Evolutionary conservation across 768 basidiomycete genomes (phyloP).

Genomic region (Tricholoma furcatifolium): DNA sequence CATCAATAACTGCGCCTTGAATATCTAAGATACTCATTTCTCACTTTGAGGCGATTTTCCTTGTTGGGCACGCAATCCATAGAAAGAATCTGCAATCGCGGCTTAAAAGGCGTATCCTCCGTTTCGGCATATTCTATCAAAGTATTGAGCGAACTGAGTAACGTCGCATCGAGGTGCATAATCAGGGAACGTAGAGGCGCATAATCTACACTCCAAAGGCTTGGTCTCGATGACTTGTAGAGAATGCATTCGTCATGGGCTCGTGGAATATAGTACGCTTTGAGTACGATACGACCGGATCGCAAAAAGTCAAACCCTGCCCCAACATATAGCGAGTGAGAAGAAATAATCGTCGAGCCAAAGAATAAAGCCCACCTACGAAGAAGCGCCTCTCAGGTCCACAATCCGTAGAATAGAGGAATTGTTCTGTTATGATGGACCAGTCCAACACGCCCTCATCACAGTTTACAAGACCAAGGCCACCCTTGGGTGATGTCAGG

Average conservation of each 20-base stretch:
- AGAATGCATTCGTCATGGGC: not conserved
- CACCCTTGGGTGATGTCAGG: slow-evolving; percentile 23
- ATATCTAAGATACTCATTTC: not conserved
- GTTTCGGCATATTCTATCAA: slow-evolving; percentile 26
- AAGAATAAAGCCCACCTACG: slow-evolving; percentile 21
- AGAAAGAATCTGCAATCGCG: slow-evolving; percentile 27
- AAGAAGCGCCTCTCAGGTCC: slow-evolving; percentile 27
- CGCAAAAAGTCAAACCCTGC: slow-evolving; percentile 30
- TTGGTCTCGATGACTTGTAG: slow-evolving; percentile 10
- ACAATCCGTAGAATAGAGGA: slow-evolving; percentile 22
- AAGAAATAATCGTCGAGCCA: not conserved
- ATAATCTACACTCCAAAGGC: slow-evolving; percentile 25
- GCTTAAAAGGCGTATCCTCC: slow-evolving; percentile 20
- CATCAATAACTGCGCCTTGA: not conserved
- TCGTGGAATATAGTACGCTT: slow-evolving; percentile 29
- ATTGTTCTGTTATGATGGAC: slow-evolving; percentile 26
- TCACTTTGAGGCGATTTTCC: slow-evolving; percentile 28
- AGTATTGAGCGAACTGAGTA: slow-evolving; percentile 23
- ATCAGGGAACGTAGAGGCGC: slow-evolving; percentile 22
- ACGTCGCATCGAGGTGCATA: slow-evolving; percentile 20
- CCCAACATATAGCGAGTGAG: not conserved
- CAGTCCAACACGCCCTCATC: slow-evolving; percentile 23
- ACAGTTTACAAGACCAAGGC: slow-evolving; percentile 27
- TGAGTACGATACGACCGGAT: slow-evolving; percentile 25
- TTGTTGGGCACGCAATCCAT: slow-evolving; percentile 27